Evolutionary conservation across 352 stramenopile genomes (phyloP), one percentile per base, ranked within the genome.

Genomic region (Globisporangium takayamanum): DNA sequence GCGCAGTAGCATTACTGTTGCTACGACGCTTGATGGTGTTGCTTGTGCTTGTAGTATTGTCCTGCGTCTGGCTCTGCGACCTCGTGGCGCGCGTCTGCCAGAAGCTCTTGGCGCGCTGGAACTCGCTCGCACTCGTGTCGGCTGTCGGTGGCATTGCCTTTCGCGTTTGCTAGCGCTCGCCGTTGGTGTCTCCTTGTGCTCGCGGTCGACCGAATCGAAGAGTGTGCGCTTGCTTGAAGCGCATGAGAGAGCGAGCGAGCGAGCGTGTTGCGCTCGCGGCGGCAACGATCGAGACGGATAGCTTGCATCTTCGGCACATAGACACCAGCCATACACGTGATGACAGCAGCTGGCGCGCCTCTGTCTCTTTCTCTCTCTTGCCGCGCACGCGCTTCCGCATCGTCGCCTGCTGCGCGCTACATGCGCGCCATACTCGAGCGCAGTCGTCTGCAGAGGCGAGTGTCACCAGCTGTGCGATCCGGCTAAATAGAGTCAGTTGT

Each of bases 71-170:
- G 46, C 67, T 80, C 57, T 65, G 66, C 11, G 71, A 72, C 26
- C 74, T 69, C 42, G 68, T 60, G 20, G 71, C 59, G n/a, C 78
- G 81, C 52, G 73, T 81, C 54, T 84, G 75, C 81, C 81, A 91
- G 26, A 91, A 70, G 46, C 53, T 87, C 55, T 86, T 85, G 45
- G 84, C 77, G 59, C 74, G 72, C 47, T 68, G 62, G 50, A 83
- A 80, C 61, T 79, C 70, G 55, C 30, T 69, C 22, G n/a, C 44
- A 44, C 51, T 57, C 51, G 44, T 37, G 51, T 55, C 50, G n/a
- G 33, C 42, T 36, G 50, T 20, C 7, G 47, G 12, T 30, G 48
- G 16, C 28, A 39, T 53, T 18, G 22, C 51, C 52, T 55, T 39
- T 25, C 16, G 37, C 41, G 42, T 25, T 14, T 53, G 28, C 11